Conservation (phyloP, 768 basidiomycete genomes). For the Stropharia rugosoannulata region DNA sequence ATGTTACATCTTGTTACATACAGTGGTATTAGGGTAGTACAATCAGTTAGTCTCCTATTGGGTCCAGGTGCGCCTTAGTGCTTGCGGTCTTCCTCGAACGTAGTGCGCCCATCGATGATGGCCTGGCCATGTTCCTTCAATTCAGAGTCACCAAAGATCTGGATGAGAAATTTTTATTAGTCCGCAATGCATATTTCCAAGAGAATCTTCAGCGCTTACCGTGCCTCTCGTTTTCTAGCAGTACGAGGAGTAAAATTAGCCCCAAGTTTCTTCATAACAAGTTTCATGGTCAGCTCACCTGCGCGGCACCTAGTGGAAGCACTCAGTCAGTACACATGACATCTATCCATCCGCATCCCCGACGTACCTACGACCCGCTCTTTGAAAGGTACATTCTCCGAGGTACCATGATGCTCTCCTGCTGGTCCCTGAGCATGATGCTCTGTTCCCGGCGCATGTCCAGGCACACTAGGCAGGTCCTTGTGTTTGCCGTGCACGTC, state of each 20-base stretch:
- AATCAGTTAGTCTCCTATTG: background rate
- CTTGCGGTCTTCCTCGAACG: slow-evolving; percentile 27
- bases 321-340: background rate
- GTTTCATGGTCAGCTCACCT: slow-evolving; percentile 20
- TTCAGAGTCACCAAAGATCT: slow-evolving; percentile 37
- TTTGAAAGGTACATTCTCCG: slow-evolving; percentile 49
- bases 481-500: slow-evolving; percentile 22
- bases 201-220: slow-evolving; percentile 21
- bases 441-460: background rate
- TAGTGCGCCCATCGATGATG: slow-evolving; percentile 50
- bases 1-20: no score
- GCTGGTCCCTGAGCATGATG: no score
- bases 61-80: background rate
- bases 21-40: background rate
- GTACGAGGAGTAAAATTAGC: background rate
- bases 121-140: slow-evolving; percentile 53
- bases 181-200: background rate
- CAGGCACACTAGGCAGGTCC: background rate
- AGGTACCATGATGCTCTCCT: background rate
- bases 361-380: slow-evolving; percentile 54
- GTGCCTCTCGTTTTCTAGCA: slow-evolving; percentile 43
- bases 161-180: background rate
- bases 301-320: slow-evolving; percentile 26
- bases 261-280: background rate
- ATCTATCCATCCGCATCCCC: background rate